Evolutionary conservation across 2,329 filamentous ascomycete species (phyloP).

Genomic region (Beauveria bassiana): DNA sequence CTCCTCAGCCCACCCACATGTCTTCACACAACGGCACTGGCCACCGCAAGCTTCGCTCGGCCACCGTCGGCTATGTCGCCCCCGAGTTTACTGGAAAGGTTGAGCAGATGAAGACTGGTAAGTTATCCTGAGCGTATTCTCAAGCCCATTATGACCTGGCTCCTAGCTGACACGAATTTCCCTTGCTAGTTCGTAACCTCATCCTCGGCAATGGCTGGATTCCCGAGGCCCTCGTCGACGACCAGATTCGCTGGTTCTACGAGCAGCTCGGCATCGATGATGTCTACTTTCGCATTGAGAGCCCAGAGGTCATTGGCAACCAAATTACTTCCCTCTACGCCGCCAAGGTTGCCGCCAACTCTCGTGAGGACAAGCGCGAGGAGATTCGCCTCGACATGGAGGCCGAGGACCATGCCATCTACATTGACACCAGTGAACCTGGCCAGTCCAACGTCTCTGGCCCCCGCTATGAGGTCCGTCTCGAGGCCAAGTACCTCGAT

Average conservation of each 20-base stretch:
- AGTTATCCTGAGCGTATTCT: conserved; percentile 19
- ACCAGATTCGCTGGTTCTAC: conserved; percentile 94
- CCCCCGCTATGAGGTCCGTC: conserved; percentile 86
- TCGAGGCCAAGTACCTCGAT: conserved; percentile 94
- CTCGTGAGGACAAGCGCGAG: conserved; percentile 85
- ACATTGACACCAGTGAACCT: conserved; percentile 94
- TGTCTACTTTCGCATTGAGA: conserved; percentile 94
- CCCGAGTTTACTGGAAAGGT: conserved; percentile 89
- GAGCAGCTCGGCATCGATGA: conserved; percentile 95
- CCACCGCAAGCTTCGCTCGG: conserved; percentile 72
- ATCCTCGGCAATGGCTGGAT: conserved; percentile 79
- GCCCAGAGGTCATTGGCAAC: conserved; percentile 76
- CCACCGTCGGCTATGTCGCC: conserved; percentile 88
- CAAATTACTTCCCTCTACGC: conserved; percentile 96
- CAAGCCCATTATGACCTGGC: neutral
- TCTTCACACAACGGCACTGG: conserved; percentile 48
- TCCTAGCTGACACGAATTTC: conserved; percentile 10
- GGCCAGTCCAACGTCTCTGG: conserved; percentile 69
- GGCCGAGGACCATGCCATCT: conserved; percentile 87
- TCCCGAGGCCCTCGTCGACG: conserved; percentile 71
- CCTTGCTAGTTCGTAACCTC: conserved; percentile 62
- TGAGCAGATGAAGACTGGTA: conserved; percentile 78
- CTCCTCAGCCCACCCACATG: conserved; percentile 77
- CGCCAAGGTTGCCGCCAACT: conserved; percentile 89
- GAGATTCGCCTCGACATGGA: conserved; percentile 97